These are phyloP conservation scores for Aquilaria malaccensis DNA, from an alignment of 345 rosid species.

Conservation along the genomic window DNA sequence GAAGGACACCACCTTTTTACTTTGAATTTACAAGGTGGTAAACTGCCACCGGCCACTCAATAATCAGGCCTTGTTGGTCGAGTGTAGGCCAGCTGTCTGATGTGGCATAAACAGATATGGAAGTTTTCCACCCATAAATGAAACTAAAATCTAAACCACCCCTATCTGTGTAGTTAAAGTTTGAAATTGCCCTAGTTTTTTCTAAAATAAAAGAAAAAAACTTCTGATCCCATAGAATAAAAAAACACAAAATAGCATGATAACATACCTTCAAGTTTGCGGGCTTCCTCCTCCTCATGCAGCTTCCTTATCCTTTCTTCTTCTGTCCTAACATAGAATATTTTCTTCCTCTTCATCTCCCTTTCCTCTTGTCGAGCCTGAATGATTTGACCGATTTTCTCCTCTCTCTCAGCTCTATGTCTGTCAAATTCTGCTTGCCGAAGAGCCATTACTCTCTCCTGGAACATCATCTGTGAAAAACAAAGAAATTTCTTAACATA, in stretches of 20 bases:
- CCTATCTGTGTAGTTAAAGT: too few relatives aligned
- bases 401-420: constrained; percentile 57
- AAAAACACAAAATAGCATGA: background rate
- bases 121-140: too few relatives aligned
- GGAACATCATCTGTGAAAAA: constrained; percentile 51
- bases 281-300: constrained; percentile 89
- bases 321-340: constrained; percentile 55
- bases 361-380: constrained; percentile 64
- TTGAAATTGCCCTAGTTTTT: too few relatives aligned
- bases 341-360: constrained; percentile 60
- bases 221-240: too few relatives aligned
- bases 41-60: too few relatives aligned
- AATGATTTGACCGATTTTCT: constrained; percentile 61
- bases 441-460: constrained; percentile 56
- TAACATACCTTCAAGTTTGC: constrained; percentile 56
- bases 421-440: constrained; percentile 71
- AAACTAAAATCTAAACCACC: too few relatives aligned
- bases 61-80: too few relatives aligned
- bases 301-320: constrained; percentile 58
- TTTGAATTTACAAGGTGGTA: too few relatives aligned
- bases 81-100: too few relatives aligned
- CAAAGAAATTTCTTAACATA: background rate
- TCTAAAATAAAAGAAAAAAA: too few relatives aligned
- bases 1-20: too few relatives aligned
- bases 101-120: too few relatives aligned